Conservation (phyloP, 2,329 filamentous ascomycete species). For the Samsoniella hepiali region DNA sequence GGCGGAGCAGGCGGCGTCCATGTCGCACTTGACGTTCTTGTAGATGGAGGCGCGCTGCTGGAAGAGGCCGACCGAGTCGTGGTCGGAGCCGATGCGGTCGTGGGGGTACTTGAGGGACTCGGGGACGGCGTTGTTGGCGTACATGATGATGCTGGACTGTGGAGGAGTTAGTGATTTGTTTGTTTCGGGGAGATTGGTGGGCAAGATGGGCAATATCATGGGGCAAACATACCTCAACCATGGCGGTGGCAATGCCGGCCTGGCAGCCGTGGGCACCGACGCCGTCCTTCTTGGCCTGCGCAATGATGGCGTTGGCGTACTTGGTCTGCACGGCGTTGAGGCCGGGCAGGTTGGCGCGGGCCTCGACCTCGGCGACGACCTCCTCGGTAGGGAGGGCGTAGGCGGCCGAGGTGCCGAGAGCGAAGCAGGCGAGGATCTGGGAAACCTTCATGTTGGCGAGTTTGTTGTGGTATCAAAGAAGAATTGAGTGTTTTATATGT, state of each 20-base stretch:
- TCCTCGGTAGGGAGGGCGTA: constrained; percentile 17
- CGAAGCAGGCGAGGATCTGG: constrained; percentile 4
- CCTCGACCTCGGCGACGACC: constrained; percentile 5
- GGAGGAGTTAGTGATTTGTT: not conserved
- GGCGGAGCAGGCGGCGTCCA: constrained; percentile 25
- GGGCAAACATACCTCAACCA: constrained; percentile 22
- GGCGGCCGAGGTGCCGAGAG: constrained; percentile 16
- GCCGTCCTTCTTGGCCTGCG: constrained; percentile 19
- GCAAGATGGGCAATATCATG: not conserved
- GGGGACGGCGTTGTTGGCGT: constrained; percentile 24
- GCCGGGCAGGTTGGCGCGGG: constrained; percentile 22
- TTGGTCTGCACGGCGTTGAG: constrained; percentile 22
- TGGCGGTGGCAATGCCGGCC: constrained; percentile 24
- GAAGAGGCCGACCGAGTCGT: constrained; percentile 26
- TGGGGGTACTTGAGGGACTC: constrained; percentile 22
- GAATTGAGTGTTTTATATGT: not conserved
- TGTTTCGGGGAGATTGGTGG: not conserved
- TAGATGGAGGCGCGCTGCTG: constrained; percentile 26
- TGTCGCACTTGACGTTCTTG: constrained; percentile 24
- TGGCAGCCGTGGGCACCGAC: constrained; percentile 24
- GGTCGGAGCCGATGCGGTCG: constrained; percentile 24
- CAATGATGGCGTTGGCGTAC: constrained; percentile 24
- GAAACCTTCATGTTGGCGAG: constrained; percentile 14
- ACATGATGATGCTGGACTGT: constrained; percentile 24
- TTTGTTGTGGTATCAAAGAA: not conserved